Percentiles rank a stretch among this genome's conserved stretches.
These are phyloP conservation scores for Nadsonia starkeyi-henricii DNA, from an alignment of 1,139 yeast species.

Conservation along the genomic window DNA sequence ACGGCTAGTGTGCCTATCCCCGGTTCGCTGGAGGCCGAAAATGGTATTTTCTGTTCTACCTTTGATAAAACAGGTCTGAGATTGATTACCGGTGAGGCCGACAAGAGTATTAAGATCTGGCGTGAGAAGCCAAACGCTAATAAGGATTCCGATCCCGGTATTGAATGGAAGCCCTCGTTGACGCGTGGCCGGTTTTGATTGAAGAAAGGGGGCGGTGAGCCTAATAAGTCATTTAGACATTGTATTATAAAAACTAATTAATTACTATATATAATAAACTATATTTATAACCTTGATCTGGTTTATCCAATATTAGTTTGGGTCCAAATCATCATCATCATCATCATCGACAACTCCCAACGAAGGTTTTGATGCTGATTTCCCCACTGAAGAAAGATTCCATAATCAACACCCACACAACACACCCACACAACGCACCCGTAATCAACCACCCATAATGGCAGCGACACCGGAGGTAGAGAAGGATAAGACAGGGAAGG, in stretches of 20 bases:
- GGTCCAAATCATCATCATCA: too few species aligned
- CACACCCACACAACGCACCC: neutral
- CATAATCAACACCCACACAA: neutral
- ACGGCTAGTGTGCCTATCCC: conserved; percentile 41
- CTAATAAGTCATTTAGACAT: too few species aligned
- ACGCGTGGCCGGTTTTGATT: neutral
- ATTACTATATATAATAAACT: too few species aligned
- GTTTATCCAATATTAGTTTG: too few species aligned
- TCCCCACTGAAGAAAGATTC: too few species aligned
- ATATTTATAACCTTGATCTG: too few species aligned
- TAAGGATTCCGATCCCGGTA: conserved; percentile 32
- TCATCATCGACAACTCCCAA: neutral
- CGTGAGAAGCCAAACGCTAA: conserved; percentile 37
- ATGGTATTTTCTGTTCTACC: conserved; percentile 55
- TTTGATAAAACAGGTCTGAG: conserved; percentile 76
- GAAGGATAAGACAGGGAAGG: neutral
- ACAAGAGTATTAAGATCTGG: conserved; percentile 84
- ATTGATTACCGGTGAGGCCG: conserved; percentile 77
- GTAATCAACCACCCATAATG: neutral
- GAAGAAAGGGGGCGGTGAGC: too few species aligned
- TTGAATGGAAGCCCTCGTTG: conserved; percentile 31
- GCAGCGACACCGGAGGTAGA: neutral
- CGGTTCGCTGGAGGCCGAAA: conserved; percentile 54
- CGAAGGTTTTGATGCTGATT: too few species aligned
- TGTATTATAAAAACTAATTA: too few species aligned